Evolutionary conservation across 805 yeast genomes (phyloP), one percentile per base, ranked within the genome.

Genomic region (Lipomyces spencermartinsiae): DNA sequence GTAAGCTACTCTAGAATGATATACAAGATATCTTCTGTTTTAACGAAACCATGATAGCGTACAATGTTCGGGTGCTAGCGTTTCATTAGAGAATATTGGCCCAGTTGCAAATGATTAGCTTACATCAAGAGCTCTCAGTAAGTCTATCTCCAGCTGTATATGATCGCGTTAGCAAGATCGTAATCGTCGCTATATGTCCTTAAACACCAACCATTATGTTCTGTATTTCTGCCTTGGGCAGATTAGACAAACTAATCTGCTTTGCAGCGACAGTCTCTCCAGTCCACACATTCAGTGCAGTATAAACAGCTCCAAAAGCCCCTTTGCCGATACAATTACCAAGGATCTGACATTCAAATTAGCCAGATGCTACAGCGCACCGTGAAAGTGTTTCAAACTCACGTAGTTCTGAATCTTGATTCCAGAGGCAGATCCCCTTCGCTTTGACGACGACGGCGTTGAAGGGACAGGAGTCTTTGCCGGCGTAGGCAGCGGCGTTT

Each of bases 281-380:
- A 0, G 93, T 90, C 63, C 80, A 81, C 67, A 84, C 78, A 73
- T 92, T 90, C 35, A 87, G 79, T 0, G 94, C 97, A 67, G 85
- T 84, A 78, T 89, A 93, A 3, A 94, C 98, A 53, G 86, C 85
- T 0, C 98, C 98, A 76, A 87, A 93, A 0, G 98, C 98, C 1
- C 99, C 99, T 68, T 86, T 86, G 2, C 98, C 99, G 1, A 95
- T 82, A 49, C 89, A 84, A 59, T 87, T 89, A 59, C 84, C 84
- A 19, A 81, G 71, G 1, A 80, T 73, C 73, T 79, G 76, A 64
- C 68, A 12, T 7, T 31, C 25, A 56, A 7, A 7, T 34, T 34
- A 6, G 29, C 9, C 56, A 12, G 9, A 53, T 31, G 19, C 34
- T 53, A 25, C 12, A 16, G 19, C 0, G 14, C 39, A 51, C 5